A percentile compares a stretch with the other conserved stretches of the same genome.
phyloP scores from a whole-genome alignment of 352 stramenopile genomes.

The Hyaloperonospora brassicae region DNA sequence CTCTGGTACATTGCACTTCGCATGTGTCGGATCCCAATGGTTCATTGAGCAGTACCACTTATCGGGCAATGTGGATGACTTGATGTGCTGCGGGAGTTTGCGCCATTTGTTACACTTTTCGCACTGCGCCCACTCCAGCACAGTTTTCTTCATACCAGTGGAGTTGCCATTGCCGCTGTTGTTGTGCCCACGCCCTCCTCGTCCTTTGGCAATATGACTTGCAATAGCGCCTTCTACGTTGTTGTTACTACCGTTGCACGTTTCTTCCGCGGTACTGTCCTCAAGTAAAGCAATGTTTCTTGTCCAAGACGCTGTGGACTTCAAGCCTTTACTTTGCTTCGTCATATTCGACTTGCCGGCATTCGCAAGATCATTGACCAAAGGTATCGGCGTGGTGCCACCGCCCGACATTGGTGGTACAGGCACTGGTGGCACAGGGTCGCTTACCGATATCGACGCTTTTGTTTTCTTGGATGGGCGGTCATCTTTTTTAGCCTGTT shows the following conservation, averaged over 20 bases:
- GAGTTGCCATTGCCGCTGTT: slow-evolving; percentile 3
- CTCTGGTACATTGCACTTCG: slow-evolving; percentile 62
- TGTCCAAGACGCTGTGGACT: slow-evolving; percentile 11
- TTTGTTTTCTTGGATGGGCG: slow-evolving; percentile 53
- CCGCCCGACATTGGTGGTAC: slow-evolving; percentile 4
- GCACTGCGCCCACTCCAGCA: slow-evolving; percentile 93
- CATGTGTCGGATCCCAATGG: slow-evolving; percentile 83
- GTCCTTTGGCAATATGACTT: slow-evolving; percentile 15
- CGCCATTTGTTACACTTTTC: slow-evolving; percentile 96
- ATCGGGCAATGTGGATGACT: slow-evolving; percentile 88
- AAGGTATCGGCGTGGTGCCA: slow-evolving; percentile 16
- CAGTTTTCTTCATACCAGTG: slow-evolving; percentile 56
- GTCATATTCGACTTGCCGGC: slow-evolving; percentile 10
- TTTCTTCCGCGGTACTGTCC: slow-evolving; percentile 8
- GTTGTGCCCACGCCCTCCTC: slow-evolving; percentile 13
- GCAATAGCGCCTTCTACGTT: neutral
- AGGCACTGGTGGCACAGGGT: slow-evolving; percentile 11
- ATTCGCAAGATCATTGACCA: slow-evolving; percentile 10
- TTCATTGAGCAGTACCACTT: slow-evolving; percentile 97
- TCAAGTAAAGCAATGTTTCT: slow-evolving; percentile 4
- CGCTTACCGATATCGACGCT: slow-evolving; percentile 9
- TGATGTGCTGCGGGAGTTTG: slow-evolving; percentile 87
- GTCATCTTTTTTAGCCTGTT: slow-evolving; percentile 51
- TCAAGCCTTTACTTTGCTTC: slow-evolving; percentile 26
- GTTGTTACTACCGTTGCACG: slow-evolving; percentile 5